Evolutionary conservation across 2,329 filamentous ascomycete species (phyloP).

Genomic region (Xylariales sp.): DNA sequence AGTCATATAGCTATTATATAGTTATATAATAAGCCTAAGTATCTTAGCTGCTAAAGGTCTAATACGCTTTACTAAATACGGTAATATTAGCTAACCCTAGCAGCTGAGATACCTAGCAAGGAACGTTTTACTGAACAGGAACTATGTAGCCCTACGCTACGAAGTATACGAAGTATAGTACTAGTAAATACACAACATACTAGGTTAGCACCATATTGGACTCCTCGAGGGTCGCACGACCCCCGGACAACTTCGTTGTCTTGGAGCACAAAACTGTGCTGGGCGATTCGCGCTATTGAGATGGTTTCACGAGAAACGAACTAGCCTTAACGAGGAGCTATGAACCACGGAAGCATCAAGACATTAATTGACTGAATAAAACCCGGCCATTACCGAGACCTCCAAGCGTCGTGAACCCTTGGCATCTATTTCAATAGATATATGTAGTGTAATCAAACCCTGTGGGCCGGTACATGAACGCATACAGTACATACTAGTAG

Average conservation of each 20-base stretch:
- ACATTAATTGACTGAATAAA: constrained; percentile 1
- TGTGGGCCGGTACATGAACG: background rate
- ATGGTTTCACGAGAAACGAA: background rate
- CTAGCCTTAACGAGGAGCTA: background rate
- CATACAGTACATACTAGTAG: background rate
- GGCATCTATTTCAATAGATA: background rate
- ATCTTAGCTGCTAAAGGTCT: too few relatives aligned
- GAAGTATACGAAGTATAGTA: too few relatives aligned
- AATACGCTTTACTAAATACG: too few relatives aligned
- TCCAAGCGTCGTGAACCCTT: background rate
- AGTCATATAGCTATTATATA: too few relatives aligned
- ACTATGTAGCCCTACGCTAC: too few relatives aligned
- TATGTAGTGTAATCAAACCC: background rate
- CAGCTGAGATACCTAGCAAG: too few relatives aligned
- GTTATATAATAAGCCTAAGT: too few relatives aligned
- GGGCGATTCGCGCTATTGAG: background rate
- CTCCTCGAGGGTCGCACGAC: too few relatives aligned
- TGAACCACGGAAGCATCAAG: background rate
- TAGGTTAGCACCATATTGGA: too few relatives aligned
- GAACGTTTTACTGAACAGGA: too few relatives aligned
- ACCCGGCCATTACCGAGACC: background rate
- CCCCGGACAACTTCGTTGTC: background rate
- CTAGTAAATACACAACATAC: too few relatives aligned
- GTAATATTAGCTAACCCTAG: too few relatives aligned
- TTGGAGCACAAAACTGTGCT: background rate